Percentiles rank a stretch among this genome's conserved stretches.
These are phyloP conservation scores for Oidium heveae DNA, from an alignment of 2,329 filamentous ascomycete genomes.

Conservation along the genomic window DNA sequence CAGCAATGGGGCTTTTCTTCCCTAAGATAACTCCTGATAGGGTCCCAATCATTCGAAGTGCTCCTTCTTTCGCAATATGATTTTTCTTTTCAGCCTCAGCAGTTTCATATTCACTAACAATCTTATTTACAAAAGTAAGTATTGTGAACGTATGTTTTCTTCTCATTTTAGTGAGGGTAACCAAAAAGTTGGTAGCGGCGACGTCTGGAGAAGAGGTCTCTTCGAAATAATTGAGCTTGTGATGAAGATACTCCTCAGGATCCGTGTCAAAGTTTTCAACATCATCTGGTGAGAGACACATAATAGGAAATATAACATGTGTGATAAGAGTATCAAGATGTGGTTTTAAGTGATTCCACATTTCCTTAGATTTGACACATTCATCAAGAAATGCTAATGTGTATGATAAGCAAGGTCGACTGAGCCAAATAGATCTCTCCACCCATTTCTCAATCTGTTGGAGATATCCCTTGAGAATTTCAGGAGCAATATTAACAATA, in stretches of 20 bases:
- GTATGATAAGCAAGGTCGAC: constrained; percentile 78
- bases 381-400: constrained; percentile 90
- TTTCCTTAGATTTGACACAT: constrained; percentile 88
- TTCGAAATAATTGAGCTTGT: constrained; percentile 94
- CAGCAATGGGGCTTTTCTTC: constrained; percentile 94
- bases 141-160: constrained; percentile 93
- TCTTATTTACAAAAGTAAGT: constrained; percentile 77
- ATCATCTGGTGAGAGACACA: constrained; percentile 81
- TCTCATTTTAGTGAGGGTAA: constrained; percentile 78
- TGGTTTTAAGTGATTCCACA: constrained; percentile 84
- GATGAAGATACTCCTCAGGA: constrained; percentile 87
- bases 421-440: constrained; percentile 78
- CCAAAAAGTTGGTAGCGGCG: constrained; percentile 85
- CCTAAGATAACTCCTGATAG: constrained; percentile 80
- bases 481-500: constrained; percentile 72
- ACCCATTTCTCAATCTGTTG: constrained; percentile 96
- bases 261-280: constrained; percentile 84
- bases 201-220: constrained; percentile 89
- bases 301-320: constrained; percentile 83
- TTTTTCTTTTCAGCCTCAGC: constrained; percentile 75
- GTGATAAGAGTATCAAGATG: constrained; percentile 84
- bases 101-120: constrained; percentile 79
- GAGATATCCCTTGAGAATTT: constrained; percentile 88
- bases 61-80: constrained; percentile 86
- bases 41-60: constrained; percentile 88